Evolutionary conservation across 148 eudicot genomes (phyloP), one percentile per base, ranked within the genome.

Genomic region (Bassia scoparia): DNA sequence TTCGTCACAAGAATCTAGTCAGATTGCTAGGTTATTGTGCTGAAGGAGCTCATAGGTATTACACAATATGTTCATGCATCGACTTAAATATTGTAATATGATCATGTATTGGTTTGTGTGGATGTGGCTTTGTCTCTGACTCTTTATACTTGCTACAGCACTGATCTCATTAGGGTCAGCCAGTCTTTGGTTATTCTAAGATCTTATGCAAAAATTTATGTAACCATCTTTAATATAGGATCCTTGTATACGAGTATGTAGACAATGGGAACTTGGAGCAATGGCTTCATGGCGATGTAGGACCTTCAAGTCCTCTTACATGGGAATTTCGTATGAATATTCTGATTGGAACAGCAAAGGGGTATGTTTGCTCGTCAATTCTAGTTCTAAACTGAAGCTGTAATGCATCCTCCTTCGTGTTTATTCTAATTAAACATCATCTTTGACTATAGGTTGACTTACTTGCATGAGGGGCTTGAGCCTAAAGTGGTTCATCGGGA

Each of bases 281-380:
- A 67, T 92, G 97, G 97, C 85, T 92, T 54, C 97, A 92, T 56
- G 98, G 98, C 73, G 98, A 93, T 84, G 91, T 89, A 21, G 96
- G 98, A 59, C 82, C 88, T 14, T 50, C 13, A 30, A 93, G 98
- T 69, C 96, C 98, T 73, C 85, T 93, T 54, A 84, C 98, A 23
- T 93, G 98, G 98, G 96, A 90, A 20, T 79, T 76, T 34, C 86
- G 98, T 1, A 87, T 93, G 89, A 86, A 89, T 48, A 80, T 90
- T 58, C 38, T 90, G 55, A 75, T 89, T 37, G 98, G 98, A 66
- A 88, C 91, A 0, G 98, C 98, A 41, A 93, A 93, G 75, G 98
- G 96, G 98, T 93, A 88, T 58, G 38, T 44, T 55, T 20, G 18
- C 38, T 44, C 70, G 62, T 70, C 20, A 11, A 21, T 5, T 62